phyloP scores from a whole-genome alignment of 1,284 basidiomycete species.

The Erythrobasidium hasegawianum region DNA sequence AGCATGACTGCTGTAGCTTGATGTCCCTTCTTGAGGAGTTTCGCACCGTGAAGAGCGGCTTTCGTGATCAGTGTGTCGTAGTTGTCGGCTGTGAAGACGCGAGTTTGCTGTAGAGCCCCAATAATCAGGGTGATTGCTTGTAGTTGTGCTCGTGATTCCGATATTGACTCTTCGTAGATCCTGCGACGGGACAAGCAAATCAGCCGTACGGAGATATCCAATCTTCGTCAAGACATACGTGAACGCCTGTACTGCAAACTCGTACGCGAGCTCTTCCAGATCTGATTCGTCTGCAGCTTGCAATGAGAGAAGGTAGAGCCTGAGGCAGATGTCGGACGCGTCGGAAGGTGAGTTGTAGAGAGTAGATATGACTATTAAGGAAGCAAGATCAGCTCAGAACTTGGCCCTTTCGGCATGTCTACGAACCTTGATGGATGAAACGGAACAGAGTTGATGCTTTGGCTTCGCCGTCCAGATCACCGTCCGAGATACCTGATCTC shows the following conservation, averaged over 20 bases:
- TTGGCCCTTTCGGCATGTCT: neutral
- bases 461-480: constrained; percentile 57
- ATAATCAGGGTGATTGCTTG: constrained; percentile 91
- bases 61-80: constrained; percentile 95
- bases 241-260: constrained; percentile 69
- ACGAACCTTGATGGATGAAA: constrained; percentile 68
- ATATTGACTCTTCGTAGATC: constrained; percentile 92
- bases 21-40: constrained; percentile 91
- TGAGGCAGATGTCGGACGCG: constrained; percentile 78
- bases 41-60: constrained; percentile 87
- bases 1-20: constrained; percentile 89
- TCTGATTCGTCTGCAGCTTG: constrained; percentile 88
- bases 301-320: constrained; percentile 87
- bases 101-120: constrained; percentile 72
- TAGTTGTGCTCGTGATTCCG: constrained; percentile 83
- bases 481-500: constrained; percentile 11
- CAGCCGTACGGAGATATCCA: neutral
- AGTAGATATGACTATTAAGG: constrained; percentile 64
- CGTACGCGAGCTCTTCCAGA: constrained; percentile 89
- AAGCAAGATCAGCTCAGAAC: neutral
- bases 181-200: constrained; percentile 76
- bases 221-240: too few relatives aligned
- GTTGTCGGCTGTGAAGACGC: constrained; percentile 83
- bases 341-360: constrained; percentile 80
- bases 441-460: constrained; percentile 80